phyloP scores from a whole-genome alignment of 148 eudicot genomes.

The Cornus florida region DNA sequence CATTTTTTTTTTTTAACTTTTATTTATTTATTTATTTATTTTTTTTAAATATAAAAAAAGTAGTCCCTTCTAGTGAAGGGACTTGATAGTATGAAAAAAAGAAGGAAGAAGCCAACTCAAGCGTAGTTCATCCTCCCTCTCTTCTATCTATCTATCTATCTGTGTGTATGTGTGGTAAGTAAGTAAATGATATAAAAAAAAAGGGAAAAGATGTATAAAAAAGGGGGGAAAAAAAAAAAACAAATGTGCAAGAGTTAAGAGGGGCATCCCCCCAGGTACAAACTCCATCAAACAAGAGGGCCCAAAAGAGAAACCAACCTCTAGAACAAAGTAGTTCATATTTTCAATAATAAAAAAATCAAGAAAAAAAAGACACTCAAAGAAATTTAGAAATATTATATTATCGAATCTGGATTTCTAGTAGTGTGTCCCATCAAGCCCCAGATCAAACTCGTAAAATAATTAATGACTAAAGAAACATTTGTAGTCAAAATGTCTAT shows the following conservation, averaged over 20 bases:
- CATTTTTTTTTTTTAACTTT: too few species aligned
- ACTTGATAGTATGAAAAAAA: neutral
- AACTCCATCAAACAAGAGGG: too few species aligned
- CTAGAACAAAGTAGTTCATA: neutral
- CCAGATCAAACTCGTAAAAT: neutral
- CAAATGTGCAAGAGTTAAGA: too few species aligned
- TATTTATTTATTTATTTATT: too few species aligned
- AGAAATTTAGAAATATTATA: neutral
- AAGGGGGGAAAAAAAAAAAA: too few species aligned
- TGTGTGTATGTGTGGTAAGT: too few species aligned
- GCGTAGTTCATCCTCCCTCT: neutral
- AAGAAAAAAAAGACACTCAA: neutral
- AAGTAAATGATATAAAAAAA: too few species aligned
- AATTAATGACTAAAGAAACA: neutral
- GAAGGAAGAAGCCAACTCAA: slow-evolving; percentile 4
- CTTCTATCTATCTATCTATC: too few species aligned
- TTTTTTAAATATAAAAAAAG: too few species aligned
- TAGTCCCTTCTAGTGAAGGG: neutral
- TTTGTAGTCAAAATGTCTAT: too few species aligned
- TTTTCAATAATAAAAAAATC: neutral
- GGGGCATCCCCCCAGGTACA: too few species aligned
- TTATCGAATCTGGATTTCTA: neutral
- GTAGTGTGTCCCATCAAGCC: neutral
- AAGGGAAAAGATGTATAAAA: too few species aligned
- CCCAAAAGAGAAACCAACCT: neutral